These are phyloP conservation scores for Aspergillus texensis DNA, from an alignment of 2,329 filamentous ascomycete genomes.

Conservation along the genomic window DNA sequence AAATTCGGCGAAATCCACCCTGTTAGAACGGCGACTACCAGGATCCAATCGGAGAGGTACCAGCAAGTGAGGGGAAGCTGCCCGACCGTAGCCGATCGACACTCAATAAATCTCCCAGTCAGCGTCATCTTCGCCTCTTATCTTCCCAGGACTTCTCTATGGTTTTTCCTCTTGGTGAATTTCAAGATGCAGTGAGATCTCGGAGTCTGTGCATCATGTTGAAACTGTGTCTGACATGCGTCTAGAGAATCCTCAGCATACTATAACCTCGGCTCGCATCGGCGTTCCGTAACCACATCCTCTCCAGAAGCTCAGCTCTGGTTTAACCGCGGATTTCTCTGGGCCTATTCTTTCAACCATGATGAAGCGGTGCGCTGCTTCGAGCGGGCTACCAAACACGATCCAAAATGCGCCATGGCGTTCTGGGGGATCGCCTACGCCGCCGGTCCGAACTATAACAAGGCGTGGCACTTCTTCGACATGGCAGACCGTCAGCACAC, in stretches of 20 bases:
- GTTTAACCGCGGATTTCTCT: constrained; percentile 43
- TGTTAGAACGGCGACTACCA: background rate
- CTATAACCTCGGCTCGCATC: constrained; percentile 36
- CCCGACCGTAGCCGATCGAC: background rate
- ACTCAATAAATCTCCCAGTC: background rate
- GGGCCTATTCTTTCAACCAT: constrained; percentile 43
- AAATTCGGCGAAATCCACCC: no score
- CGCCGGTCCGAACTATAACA: constrained; percentile 75
- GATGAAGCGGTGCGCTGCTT: constrained; percentile 36
- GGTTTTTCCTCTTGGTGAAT: background rate
- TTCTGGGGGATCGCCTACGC: constrained; percentile 57
- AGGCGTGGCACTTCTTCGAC: constrained; percentile 72
- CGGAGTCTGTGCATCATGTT: background rate
- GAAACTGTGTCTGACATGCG: background rate
- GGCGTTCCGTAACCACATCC: constrained; percentile 38
- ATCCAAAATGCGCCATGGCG: constrained; percentile 36
- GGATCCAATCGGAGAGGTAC: background rate
- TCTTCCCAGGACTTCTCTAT: background rate
- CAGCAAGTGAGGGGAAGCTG: background rate
- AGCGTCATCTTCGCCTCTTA: background rate
- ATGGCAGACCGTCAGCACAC: constrained; percentile 55
- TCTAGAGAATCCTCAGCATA: constrained; percentile 18
- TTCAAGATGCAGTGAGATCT: background rate
- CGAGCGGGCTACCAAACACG: constrained; percentile 26
- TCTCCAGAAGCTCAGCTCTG: constrained; percentile 38